These are phyloP conservation scores for Oxytropis ochrocephala DNA, from an alignment of 306 rosid genomes.

Conservation along the genomic window DNA sequence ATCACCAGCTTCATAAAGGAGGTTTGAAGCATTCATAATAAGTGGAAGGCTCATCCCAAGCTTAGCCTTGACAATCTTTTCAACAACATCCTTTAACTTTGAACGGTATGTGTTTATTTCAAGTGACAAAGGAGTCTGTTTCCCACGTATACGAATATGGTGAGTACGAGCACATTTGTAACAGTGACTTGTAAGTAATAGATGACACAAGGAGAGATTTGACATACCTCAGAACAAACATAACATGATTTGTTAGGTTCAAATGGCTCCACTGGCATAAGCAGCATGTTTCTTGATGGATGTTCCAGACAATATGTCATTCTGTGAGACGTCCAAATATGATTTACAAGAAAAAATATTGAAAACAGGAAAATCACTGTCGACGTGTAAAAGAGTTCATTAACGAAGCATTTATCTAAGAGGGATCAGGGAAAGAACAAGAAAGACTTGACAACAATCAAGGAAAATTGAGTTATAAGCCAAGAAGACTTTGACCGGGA, in stretches of 20 bases:
- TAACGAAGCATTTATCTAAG: background rate
- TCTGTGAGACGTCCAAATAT: slow-evolving; percentile 34
- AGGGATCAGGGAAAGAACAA: background rate
- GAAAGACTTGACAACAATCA: background rate
- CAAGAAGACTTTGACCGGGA: background rate
- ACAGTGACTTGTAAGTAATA: background rate
- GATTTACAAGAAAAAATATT: slow-evolving; percentile 3
- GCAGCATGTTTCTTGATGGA: slow-evolving; percentile 79
- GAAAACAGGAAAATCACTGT: background rate
- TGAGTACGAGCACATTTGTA: background rate
- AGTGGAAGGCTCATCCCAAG: slow-evolving; percentile 90
- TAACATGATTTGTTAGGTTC: slow-evolving; percentile 90
- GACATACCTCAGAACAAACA: slow-evolving; percentile 88
- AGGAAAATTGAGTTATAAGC: background rate
- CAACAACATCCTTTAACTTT: slow-evolving; percentile 79
- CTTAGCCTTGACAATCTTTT: slow-evolving; percentile 77
- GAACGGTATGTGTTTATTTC: slow-evolving; percentile 77
- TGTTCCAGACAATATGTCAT: slow-evolving; percentile 95
- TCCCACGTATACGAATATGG: slow-evolving; percentile 12
- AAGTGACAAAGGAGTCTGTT: slow-evolving; percentile 76
- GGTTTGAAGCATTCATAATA: slow-evolving; percentile 66
- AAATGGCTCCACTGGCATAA: slow-evolving; percentile 98
- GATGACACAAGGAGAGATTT: background rate
- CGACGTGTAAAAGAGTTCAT: background rate
- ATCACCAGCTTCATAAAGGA: slow-evolving; percentile 94